Percentiles rank a stretch among this genome's conserved stretches.
These are phyloP conservation scores for Alnus rubra DNA, from an alignment of 306 rosid genomes.

Conservation along the genomic window DNA sequence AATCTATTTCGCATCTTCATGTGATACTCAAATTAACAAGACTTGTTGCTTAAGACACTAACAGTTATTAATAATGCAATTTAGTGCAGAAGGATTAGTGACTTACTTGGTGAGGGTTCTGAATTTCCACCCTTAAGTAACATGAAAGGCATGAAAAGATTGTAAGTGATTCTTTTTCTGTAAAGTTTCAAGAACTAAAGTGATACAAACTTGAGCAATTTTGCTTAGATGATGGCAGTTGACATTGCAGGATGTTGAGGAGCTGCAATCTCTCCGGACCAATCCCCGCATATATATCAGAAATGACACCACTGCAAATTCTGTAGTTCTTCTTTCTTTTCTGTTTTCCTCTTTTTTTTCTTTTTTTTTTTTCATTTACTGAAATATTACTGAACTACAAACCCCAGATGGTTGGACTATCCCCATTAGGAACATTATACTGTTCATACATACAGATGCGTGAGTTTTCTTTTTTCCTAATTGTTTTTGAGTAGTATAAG, in stretches of 20 bases:
- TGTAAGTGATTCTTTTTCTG: constrained; percentile 20
- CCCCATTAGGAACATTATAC: background rate
- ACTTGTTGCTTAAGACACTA: background rate
- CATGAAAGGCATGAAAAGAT: constrained; percentile 5
- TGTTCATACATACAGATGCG: background rate
- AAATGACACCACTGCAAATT: background rate
- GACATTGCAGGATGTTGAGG: constrained; percentile 29
- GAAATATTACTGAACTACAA: background rate
- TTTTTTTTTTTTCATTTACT: background rate
- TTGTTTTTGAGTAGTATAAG: background rate
- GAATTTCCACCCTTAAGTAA: constrained; percentile 15
- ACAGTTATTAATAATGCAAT: background rate
- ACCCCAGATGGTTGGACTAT: background rate
- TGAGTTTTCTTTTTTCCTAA: background rate
- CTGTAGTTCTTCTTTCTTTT: constrained; percentile 10
- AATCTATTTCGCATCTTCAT: background rate
- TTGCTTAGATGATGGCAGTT: background rate
- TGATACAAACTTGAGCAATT: background rate
- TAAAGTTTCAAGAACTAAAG: background rate
- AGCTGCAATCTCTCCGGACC: constrained; percentile 24
- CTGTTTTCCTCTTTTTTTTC: background rate
- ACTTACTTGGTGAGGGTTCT: constrained; percentile 24
- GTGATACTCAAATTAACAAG: background rate
- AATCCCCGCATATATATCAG: constrained; percentile 12
- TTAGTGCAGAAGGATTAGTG: constrained; percentile 31